phyloP scores from a whole-genome alignment of 805 yeast species.

The Metschnikowia matae region DNA sequence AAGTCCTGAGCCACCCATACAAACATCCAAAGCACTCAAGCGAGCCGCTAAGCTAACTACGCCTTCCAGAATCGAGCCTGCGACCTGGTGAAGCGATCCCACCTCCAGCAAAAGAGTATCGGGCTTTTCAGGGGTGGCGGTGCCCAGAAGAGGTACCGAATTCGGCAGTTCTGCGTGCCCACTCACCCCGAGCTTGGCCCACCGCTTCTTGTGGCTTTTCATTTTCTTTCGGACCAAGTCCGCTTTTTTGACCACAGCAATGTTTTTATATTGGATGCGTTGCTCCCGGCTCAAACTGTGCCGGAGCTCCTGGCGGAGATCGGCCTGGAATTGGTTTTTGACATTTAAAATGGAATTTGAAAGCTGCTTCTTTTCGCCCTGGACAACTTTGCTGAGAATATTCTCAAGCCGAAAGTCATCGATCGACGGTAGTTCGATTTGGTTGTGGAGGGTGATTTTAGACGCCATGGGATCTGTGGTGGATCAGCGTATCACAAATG shows the following conservation, averaged over 20 bases:
- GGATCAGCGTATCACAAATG: neutral
- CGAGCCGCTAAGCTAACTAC: constrained; percentile 6
- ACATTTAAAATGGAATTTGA: constrained; percentile 25
- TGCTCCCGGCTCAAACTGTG: constrained; percentile 35
- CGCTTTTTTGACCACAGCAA: constrained; percentile 28
- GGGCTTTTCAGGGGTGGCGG: neutral
- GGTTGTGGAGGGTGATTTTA: constrained; percentile 10
- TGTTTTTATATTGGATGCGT: constrained; percentile 38
- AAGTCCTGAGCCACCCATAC: constrained; percentile 4
- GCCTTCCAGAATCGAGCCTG: neutral
- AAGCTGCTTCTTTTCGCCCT: constrained; percentile 29
- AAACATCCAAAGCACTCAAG: constrained; percentile 5
- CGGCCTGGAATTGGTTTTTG: constrained; percentile 31
- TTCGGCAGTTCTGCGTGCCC: neutral
- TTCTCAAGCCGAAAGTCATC: constrained; percentile 30
- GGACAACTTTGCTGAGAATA: constrained; percentile 24
- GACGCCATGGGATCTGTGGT: neutral
- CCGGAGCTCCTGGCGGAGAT: constrained; percentile 33
- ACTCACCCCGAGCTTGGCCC: neutral
- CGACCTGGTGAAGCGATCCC: neutral
- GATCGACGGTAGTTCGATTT: constrained; percentile 16
- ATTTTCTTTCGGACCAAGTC: neutral
- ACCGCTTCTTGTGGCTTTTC: neutral
- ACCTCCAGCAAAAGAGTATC: neutral
- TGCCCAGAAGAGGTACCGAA: neutral